Evolutionary conservation across 2,329 filamentous ascomycete species (phyloP).

Genomic region (Aspergillus phoenicis): DNA sequence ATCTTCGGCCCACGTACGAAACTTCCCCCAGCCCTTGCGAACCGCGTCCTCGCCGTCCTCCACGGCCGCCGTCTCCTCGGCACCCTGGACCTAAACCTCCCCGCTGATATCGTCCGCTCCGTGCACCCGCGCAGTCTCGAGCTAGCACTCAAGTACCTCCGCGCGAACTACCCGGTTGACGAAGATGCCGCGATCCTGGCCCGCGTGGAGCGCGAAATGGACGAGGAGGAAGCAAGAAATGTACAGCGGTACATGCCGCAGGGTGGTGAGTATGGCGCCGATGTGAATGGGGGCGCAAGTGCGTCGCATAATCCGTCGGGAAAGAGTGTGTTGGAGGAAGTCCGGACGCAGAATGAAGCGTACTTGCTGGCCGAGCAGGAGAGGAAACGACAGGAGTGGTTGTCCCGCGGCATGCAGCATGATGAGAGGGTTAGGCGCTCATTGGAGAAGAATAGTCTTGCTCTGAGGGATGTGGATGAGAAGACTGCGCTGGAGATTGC

Average conservation of each 20-base stretch:
- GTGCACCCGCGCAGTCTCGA: constrained; percentile 38
- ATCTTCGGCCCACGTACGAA: constrained; percentile 38
- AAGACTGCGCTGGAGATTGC: constrained; percentile 40
- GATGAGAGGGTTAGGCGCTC: constrained; percentile 36
- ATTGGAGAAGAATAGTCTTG: constrained; percentile 35
- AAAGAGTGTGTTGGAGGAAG: constrained; percentile 45
- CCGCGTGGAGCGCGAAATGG: constrained; percentile 46
- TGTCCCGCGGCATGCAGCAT: constrained; percentile 52
- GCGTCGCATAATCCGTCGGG: constrained; percentile 48
- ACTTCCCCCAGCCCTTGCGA: constrained; percentile 36
- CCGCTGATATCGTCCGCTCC: constrained; percentile 39
- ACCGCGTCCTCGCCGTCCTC: constrained; percentile 43
- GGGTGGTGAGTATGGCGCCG: constrained; percentile 47
- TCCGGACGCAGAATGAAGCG: constrained; percentile 44
- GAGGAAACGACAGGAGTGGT: constrained; percentile 54
- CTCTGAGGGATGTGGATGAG: constrained; percentile 40
- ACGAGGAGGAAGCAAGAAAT: constrained; percentile 43
- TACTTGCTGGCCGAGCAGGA: constrained; percentile 48
- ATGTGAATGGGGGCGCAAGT: constrained; percentile 29
- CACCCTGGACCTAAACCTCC: constrained; percentile 49
- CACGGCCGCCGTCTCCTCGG: constrained; percentile 49
- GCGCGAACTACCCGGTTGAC: constrained; percentile 46
- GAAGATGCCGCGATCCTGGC: constrained; percentile 53
- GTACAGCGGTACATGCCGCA: constrained; percentile 48
- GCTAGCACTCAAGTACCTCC: constrained; percentile 45